A percentile compares a stretch with the other conserved stretches of the same genome.
Evolutionary conservation across 768 basidiomycete species (phyloP).

Genomic region (Trichaptum fuscoviolaceum): DNA sequence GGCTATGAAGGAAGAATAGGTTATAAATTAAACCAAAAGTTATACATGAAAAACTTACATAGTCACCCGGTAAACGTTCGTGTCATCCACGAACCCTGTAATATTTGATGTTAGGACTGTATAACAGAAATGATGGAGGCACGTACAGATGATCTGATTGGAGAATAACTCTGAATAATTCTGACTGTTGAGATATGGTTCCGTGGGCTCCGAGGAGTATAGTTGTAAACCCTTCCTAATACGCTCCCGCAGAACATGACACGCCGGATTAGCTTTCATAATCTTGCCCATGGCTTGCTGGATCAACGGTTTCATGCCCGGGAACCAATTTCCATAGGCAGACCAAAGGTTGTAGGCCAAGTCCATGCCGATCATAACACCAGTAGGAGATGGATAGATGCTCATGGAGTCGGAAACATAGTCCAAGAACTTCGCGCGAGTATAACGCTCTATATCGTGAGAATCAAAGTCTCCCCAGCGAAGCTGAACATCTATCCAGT

Average conservation of each 20-base stretch:
- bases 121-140: background rate
- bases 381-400: slow-evolving; percentile 98
- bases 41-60: slow-evolving; percentile 43
- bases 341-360: slow-evolving; percentile 98
- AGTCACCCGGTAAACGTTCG: slow-evolving; percentile 98
- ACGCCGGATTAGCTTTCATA: slow-evolving; percentile 99
- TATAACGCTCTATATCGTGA: slow-evolving; percentile 98
- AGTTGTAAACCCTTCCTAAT: slow-evolving; percentile 97
- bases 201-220: slow-evolving; percentile 98
- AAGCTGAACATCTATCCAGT: slow-evolving; percentile 95
- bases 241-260: slow-evolving; percentile 96
- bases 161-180: slow-evolving; percentile 96
- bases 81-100: slow-evolving; percentile 96
- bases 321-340: slow-evolving; percentile 99
- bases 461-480: slow-evolving; percentile 99
- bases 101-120: background rate
- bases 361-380: slow-evolving; percentile 99
- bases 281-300: slow-evolving; percentile 99
- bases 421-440: slow-evolving; percentile 98
- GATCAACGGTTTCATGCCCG: slow-evolving; percentile 94
- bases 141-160: slow-evolving; percentile 91
- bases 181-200: slow-evolving; percentile 97
- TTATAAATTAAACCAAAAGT: slow-evolving; percentile 4
- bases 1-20: slow-evolving; percentile 38
- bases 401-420: slow-evolving; percentile 98